Conservation (phyloP, 2,329 filamentous ascomycete genomes). For the Hansfordia pulvinata region DNA sequence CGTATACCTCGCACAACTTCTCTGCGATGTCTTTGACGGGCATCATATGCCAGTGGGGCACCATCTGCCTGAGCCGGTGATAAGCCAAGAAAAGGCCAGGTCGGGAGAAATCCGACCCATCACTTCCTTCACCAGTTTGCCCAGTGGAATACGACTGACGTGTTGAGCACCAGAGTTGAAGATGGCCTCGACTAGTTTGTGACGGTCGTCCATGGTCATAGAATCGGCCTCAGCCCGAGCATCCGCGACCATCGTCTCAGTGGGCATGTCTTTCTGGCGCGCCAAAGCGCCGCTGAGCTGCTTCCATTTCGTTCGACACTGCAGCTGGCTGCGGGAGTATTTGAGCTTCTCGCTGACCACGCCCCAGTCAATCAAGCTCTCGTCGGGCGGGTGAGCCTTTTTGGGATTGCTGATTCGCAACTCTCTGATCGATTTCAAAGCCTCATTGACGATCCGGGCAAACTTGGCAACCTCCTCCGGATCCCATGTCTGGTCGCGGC, state of each 20-base stretch:
- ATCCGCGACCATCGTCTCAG: slow-evolving; percentile 12
- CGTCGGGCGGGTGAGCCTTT: slow-evolving; percentile 25
- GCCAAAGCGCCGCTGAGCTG: slow-evolving; percentile 19
- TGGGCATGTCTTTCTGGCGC: slow-evolving; percentile 6
- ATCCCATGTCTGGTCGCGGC: slow-evolving; percentile 42
- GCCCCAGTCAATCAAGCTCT: slow-evolving; percentile 50
- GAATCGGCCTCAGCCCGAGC: slow-evolving; percentile 12
- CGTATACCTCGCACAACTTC: slow-evolving; percentile 9
- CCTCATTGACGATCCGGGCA: slow-evolving; percentile 35
- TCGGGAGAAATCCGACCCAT: slow-evolving; percentile 9
- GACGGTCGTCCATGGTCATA: slow-evolving; percentile 13
- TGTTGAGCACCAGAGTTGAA: slow-evolving; percentile 8
- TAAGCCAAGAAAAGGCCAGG: slow-evolving; percentile 15
- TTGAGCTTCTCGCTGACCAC: slow-evolving; percentile 49
- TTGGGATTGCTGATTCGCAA: slow-evolving; percentile 18
- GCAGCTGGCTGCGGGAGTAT: slow-evolving; percentile 47
- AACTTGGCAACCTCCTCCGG: slow-evolving; percentile 44
- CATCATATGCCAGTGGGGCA: slow-evolving; percentile 10
- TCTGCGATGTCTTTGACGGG: slow-evolving; percentile 10
- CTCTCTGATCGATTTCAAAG: slow-evolving; percentile 32
- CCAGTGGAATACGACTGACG: slow-evolving; percentile 17
- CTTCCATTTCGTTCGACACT: slow-evolving; percentile 58
- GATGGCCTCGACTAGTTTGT: slow-evolving; percentile 12
- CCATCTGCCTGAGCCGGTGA: slow-evolving; percentile 11
- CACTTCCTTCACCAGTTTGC: slow-evolving; percentile 8